These are phyloP conservation scores for Ceratocystis huliohia DNA, from an alignment of 2,329 filamentous ascomycete species.

Conservation along the genomic window DNA sequence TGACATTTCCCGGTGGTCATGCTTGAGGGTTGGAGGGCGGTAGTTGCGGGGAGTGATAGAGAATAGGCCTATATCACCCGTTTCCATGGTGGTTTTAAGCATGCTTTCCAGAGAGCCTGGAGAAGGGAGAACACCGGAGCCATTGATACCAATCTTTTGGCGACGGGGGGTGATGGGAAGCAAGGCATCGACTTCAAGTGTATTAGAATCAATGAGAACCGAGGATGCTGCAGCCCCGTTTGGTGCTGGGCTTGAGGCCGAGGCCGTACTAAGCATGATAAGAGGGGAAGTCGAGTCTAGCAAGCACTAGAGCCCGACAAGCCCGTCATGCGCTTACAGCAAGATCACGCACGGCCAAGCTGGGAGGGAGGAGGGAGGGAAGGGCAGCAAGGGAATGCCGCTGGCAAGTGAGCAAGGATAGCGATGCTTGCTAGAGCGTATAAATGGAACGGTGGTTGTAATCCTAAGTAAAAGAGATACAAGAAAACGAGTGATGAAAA, in stretches of 20 bases:
- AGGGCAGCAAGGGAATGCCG: neutral
- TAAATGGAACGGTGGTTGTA: neutral
- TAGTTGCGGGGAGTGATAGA: conserved; percentile 35
- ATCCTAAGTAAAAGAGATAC: neutral
- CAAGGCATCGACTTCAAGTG: conserved; percentile 14
- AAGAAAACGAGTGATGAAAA: neutral
- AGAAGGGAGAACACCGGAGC: conserved; percentile 30
- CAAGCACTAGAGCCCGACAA: neutral
- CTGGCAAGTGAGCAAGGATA: neutral
- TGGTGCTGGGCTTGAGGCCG: conserved; percentile 11
- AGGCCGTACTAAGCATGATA: conserved; percentile 14
- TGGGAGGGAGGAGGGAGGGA: neutral
- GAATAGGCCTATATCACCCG: conserved; percentile 51
- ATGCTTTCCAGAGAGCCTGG: conserved; percentile 49
- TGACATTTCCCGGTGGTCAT: conserved; percentile 17
- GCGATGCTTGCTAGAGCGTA: neutral
- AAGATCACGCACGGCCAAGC: conserved; percentile 3
- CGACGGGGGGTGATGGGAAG: conserved; percentile 19
- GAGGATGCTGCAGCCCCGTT: conserved; percentile 3
- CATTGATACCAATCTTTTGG: conserved; percentile 17
- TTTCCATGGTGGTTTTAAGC: conserved; percentile 53
- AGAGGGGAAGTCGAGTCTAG: conserved; percentile 4
- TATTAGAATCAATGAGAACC: neutral
- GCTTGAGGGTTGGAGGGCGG: conserved; percentile 14
- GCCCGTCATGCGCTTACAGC: conserved; percentile 6